Evolutionary conservation across 2,329 filamentous ascomycete genomes (phyloP).

Genomic region (Ceratocystis albifundus): DNA sequence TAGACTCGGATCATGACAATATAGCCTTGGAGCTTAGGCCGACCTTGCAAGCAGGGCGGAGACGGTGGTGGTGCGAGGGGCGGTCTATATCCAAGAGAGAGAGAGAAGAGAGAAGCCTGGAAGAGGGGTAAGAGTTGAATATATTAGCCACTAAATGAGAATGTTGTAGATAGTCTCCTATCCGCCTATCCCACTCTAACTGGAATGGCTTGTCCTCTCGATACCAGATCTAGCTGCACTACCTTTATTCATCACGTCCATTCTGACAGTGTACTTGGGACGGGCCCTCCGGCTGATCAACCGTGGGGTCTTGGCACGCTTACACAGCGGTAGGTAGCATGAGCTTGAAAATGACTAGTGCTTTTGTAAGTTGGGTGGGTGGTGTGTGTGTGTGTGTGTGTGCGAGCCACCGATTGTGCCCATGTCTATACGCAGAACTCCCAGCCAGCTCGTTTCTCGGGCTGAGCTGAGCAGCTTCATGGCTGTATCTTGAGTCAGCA

Average conservation of each 20-base stretch:
- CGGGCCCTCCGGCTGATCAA: not conserved
- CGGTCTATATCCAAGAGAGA: not conserved
- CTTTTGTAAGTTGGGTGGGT: no score
- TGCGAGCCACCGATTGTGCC: not conserved
- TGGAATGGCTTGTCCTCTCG: not conserved
- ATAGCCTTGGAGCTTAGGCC: not conserved
- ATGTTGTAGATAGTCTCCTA: not conserved
- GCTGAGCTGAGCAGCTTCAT: not conserved
- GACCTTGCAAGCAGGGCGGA: not conserved
- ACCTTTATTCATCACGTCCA: not conserved
- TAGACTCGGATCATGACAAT: not conserved
- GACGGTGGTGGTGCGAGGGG: not conserved
- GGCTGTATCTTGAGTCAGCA: not conserved
- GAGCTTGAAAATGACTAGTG: no score
- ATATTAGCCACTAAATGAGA: not conserved
- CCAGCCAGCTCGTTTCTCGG: not conserved
- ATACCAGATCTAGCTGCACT: not conserved
- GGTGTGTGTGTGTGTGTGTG: no score
- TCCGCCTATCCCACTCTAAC: not conserved
- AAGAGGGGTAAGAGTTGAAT: not conserved
- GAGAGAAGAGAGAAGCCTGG: not conserved
- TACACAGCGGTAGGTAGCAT: no score
- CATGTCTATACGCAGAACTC: not conserved
- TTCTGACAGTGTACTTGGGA: not conserved
- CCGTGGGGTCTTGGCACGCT: not conserved